Percentiles rank a stretch among this genome's conserved stretches.
Evolutionary conservation across 2,329 filamentous ascomycete species (phyloP).

Genomic region (Epichloe baconii): DNA sequence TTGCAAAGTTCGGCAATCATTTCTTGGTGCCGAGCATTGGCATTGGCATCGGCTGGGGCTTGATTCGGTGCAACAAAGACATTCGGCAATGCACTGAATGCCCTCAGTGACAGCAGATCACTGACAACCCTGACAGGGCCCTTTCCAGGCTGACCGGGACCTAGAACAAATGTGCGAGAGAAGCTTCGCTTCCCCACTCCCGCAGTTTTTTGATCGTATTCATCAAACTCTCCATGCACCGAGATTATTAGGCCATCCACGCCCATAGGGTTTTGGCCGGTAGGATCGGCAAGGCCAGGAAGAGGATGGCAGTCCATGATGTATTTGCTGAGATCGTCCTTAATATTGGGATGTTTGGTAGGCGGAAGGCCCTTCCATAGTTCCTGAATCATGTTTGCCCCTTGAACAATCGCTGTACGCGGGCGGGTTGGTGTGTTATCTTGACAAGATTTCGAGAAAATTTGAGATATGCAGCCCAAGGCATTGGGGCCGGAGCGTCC

Average conservation of each 20-base stretch:
- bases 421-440: slow-evolving; percentile 45
- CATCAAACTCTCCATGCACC: slow-evolving; percentile 76
- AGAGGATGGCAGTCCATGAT: slow-evolving; percentile 71
- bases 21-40: slow-evolving; percentile 43
- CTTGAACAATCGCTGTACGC: slow-evolving; percentile 51
- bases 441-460: slow-evolving; percentile 66
- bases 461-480: slow-evolving; percentile 66
- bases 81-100: slow-evolving; percentile 42
- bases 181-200: slow-evolving; percentile 60
- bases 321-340: slow-evolving; percentile 56
- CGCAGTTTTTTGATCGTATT: slow-evolving; percentile 45
- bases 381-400: slow-evolving; percentile 49
- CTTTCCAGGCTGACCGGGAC: slow-evolving; percentile 53
- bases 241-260: slow-evolving; percentile 68
- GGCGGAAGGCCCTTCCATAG: slow-evolving; percentile 58
- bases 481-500: slow-evolving; percentile 29
- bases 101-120: slow-evolving; percentile 63
- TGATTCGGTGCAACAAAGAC: slow-evolving; percentile 21
- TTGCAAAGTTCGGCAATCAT: slow-evolving; percentile 64
- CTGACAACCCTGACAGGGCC: slow-evolving; percentile 62
- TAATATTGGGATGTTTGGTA: slow-evolving; percentile 63
- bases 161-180: slow-evolving; percentile 67
- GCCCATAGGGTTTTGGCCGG: slow-evolving; percentile 46
- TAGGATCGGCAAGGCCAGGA: slow-evolving; percentile 57
- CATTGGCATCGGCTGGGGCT: slow-evolving; percentile 10